Evolutionary conservation across 1,284 basidiomycete species (phyloP).

Genomic region (Rhodotorula sp.): DNA sequence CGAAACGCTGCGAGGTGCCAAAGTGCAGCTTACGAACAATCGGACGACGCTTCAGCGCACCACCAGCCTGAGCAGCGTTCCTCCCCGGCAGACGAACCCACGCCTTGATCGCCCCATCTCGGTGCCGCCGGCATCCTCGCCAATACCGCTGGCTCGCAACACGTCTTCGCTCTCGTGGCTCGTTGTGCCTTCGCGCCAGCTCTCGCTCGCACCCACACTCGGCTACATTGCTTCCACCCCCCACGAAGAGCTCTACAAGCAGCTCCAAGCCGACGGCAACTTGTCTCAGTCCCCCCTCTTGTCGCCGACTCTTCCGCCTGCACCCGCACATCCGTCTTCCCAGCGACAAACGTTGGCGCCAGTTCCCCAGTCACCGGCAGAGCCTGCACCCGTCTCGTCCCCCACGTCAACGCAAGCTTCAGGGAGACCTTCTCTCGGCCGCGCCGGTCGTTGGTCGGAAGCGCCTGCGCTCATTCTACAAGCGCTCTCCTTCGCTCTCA

Average conservation of each 20-base stretch:
- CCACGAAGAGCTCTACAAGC: neutral
- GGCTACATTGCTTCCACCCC: constrained; percentile 15
- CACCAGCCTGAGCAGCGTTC: too few species aligned
- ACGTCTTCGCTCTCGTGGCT: neutral
- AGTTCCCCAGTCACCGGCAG: too few species aligned
- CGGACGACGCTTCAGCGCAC: constrained; percentile 44
- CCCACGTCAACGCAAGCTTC: too few species aligned
- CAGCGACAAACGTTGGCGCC: too few species aligned
- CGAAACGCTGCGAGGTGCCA: constrained; percentile 66
- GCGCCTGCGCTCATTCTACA: neutral
- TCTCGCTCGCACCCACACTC: constrained; percentile 4
- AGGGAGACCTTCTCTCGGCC: too few species aligned
- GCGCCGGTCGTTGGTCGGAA: too few species aligned
- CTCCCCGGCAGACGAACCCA: neutral
- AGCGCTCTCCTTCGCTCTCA: constrained; percentile 5
- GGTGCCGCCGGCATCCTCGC: neutral
- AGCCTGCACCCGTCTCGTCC: too few species aligned
- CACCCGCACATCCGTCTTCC: too few species aligned
- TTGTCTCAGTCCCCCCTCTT: neutral
- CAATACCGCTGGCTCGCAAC: neutral
- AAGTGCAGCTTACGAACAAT: constrained; percentile 61
- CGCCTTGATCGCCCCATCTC: constrained; percentile 10
- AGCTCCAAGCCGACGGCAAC: too few species aligned
- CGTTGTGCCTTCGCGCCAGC: neutral
- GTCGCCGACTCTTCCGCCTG: neutral